Conservation (phyloP, 352 stramenopile genomes). For the Phytophthora vignae region DNA sequence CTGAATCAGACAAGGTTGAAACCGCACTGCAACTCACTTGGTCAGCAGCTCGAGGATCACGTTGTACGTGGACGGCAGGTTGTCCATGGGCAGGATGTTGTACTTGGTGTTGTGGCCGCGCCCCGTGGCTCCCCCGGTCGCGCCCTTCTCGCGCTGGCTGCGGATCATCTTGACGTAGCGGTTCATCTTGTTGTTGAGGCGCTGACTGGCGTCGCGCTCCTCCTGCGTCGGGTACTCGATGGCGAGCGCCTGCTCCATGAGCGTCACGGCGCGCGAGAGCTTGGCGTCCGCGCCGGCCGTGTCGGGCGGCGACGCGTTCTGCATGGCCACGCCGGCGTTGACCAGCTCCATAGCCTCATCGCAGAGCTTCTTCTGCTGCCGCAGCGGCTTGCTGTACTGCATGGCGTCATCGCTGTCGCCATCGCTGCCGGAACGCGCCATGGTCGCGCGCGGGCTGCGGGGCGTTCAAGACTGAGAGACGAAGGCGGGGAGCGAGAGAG, state of each 20-base stretch:
- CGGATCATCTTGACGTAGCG: constrained; percentile 91
- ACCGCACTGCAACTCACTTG: constrained; percentile 36
- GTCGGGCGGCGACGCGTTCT: constrained; percentile 73
- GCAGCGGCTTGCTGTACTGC: constrained; percentile 66
- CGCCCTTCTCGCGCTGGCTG: constrained; percentile 72
- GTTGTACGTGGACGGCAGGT: constrained; percentile 74
- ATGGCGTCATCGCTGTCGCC: constrained; percentile 69
- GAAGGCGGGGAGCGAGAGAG: constrained; percentile 14
- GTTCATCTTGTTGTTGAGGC: constrained; percentile 87
- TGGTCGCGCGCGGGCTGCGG: constrained; percentile 34
- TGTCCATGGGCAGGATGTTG: constrained; percentile 81
- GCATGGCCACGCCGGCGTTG: constrained; percentile 80
- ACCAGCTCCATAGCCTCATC: constrained; percentile 86
- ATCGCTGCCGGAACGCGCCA: constrained; percentile 60
- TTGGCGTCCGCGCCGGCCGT: constrained; percentile 63
- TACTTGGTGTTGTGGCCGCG: constrained; percentile 54
- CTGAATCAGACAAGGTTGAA: neutral
- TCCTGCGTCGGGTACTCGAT: constrained; percentile 81
- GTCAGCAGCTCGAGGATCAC: constrained; percentile 60
- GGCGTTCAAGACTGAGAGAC: constrained; percentile 45
- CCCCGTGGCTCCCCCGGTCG: constrained; percentile 36
- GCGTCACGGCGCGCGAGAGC: constrained; percentile 69
- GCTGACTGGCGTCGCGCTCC: constrained; percentile 74
- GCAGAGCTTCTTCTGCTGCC: constrained; percentile 81
- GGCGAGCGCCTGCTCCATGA: constrained; percentile 81